These are phyloP conservation scores for Yamadazyma diospyri DNA, from an alignment of 1,139 yeast genomes.

Conservation along the genomic window DNA sequence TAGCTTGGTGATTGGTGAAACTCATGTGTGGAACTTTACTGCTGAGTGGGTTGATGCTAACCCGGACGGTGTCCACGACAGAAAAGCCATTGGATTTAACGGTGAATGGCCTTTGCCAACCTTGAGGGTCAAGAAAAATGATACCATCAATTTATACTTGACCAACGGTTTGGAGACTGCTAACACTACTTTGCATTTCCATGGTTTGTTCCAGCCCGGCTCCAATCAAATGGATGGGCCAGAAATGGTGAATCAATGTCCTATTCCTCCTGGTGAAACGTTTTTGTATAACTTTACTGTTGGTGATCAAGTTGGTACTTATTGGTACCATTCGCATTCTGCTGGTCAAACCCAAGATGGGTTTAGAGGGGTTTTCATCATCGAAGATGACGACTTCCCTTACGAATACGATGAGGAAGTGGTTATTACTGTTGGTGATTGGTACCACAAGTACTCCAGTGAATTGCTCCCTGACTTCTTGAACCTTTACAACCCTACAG, in stretches of 20 bases:
- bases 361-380: conserved; percentile 64
- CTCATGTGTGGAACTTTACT: conserved; percentile 51
- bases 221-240: conserved; percentile 74
- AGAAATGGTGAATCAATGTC: conserved; percentile 73
- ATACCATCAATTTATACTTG: conserved; percentile 54
- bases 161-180: conserved; percentile 53
- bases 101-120: conserved; percentile 74
- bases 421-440: conserved; percentile 53
- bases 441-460: conserved; percentile 54
- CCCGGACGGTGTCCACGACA: conserved; percentile 57
- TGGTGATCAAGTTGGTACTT: conserved; percentile 65
- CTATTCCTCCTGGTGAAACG: conserved; percentile 64
- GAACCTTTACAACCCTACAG: conserved; percentile 70
- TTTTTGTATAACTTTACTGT: conserved; percentile 65
- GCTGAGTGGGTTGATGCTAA: conserved; percentile 50
- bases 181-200: conserved; percentile 71
- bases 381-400: conserved; percentile 59
- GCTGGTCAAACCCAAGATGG: conserved; percentile 79
- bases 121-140: conserved; percentile 61
- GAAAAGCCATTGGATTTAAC: conserved; percentile 62
- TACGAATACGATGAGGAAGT: conserved; percentile 64
- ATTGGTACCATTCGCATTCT: conserved; percentile 83
- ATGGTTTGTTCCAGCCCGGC: conserved; percentile 66
- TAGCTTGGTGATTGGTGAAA: conserved; percentile 26
- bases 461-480: conserved; percentile 47